Base-by-base conservation (phyloP, 2,329 filamentous ascomycete genomes). In the Pseudogymnoascus sp. region DNA sequence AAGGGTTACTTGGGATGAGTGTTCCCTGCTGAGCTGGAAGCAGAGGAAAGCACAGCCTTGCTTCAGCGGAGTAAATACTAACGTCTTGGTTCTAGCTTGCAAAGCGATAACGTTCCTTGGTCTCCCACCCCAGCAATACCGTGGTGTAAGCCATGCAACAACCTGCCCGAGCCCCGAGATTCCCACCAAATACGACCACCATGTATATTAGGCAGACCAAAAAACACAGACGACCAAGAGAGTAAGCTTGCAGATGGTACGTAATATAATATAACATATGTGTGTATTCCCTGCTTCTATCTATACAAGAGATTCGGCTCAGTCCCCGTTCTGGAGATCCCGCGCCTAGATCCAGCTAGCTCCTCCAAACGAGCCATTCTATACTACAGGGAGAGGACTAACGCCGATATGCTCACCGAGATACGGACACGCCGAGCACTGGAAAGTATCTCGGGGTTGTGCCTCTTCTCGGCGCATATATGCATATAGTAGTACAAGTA, bases 401-500 rank as follows among this genome's bases (percentile, higher is more conserved):
- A 57, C 50, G n/a, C 50, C 50, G 28, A 57, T 57, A 57, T 57
- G 50, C 50, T 57, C 50, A 57, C 50, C 50, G 50, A 57, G 50
- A 57, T 35, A 57, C 50, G 50, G 50, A 57, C 50, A 57, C 50
- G 50, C 50, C 50, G 50, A 33, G 17, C 15, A 57, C 50, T 57
- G 35, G 50, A 5, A 57, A 57, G 50, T 9, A 35, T 57, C 28
- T 9, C 50, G 28, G 10, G 17, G 17, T 21, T 35, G 50, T 21
- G 50, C n/a, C 50, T 57, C 50, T 33, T 33, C 50, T 33, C 50
- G 28, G 50, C 28, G 50, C 50, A 57, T 57, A 57, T 33, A 57
- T 57, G 50, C 50, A 33, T 57, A 57, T 57, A 57, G 50, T 57
- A 15, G 50, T 57, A 57, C 50, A 57, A 57, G 50, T 57, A 57